These are phyloP conservation scores for Picochlorum sp. DNA, from an alignment of 139 green algal genomes.

Conservation along the genomic window DNA sequence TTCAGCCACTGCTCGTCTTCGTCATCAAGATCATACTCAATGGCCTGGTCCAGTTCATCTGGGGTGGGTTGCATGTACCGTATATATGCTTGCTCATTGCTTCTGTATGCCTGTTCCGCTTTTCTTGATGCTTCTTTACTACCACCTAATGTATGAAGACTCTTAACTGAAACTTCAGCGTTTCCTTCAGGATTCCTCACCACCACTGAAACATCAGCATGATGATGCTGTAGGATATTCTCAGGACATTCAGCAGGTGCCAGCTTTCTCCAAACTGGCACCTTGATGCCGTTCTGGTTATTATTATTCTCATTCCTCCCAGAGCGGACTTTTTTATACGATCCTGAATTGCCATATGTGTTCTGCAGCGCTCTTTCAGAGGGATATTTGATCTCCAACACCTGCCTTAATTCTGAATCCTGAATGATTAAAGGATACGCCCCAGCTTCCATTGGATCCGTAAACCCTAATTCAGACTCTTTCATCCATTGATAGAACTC, in stretches of 20 bases:
- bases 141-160: not conserved
- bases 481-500: conserved; percentile 27
- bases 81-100: conserved; percentile 21
- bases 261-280: conserved; percentile 15
- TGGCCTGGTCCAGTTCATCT: conserved; percentile 35
- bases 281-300: conserved; percentile 2
- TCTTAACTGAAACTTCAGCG: not conserved
- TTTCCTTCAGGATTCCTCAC: not conserved
- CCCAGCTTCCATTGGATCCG: conserved; percentile 18
- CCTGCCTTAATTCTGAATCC: conserved; percentile 26
- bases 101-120: not conserved
- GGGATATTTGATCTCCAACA: conserved; percentile 27
- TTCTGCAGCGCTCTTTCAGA: not conserved
- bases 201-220: not conserved
- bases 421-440: conserved; percentile 32
- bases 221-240: not conserved
- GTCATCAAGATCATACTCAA: conserved; percentile 96
- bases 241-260: conserved; percentile 11
- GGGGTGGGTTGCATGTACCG: conserved; percentile 33
- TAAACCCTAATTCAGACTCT: conserved; percentile 21
- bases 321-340: too few relatives aligned
- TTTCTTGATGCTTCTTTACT: not conserved
- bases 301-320: too few relatives aligned
- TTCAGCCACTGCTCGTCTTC: conserved; percentile 92
- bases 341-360: not conserved